These are phyloP conservation scores for Collybiopsis luxurians DNA, from an alignment of 768 basidiomycete genomes.

Conservation along the genomic window DNA sequence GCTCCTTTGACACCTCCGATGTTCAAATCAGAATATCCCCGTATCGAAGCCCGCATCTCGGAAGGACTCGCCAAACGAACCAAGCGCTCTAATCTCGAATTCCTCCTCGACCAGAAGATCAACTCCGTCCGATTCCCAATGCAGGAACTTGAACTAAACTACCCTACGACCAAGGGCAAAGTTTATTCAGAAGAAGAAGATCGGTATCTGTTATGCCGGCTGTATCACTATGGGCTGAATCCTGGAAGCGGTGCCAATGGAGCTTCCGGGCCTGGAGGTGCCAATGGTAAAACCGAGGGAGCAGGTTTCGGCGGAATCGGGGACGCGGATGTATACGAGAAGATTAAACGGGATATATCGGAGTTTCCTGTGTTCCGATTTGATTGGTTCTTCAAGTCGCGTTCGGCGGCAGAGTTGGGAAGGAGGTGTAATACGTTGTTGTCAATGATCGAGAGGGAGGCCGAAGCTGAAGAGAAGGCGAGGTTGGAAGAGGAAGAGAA, in stretches of 20 bases:
- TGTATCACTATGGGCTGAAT: conserved; percentile 89
- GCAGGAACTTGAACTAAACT: conserved; percentile 95
- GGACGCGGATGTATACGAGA: conserved; percentile 83
- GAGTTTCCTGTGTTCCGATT: conserved; percentile 98
- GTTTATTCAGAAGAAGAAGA: conserved; percentile 98
- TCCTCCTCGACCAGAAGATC: conserved; percentile 81
- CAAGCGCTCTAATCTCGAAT: conserved; percentile 78
- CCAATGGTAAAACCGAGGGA: background rate
- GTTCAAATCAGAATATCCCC: conserved; percentile 59
- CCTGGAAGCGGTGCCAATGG: conserved; percentile 16
- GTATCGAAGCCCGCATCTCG: conserved; percentile 78
- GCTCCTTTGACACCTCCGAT: background rate
- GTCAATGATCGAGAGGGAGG: conserved; percentile 92
- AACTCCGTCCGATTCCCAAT: conserved; percentile 83
- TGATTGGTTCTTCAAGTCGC: conserved; percentile 97
- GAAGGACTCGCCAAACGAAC: conserved; percentile 90
- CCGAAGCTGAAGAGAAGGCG: conserved; percentile 34
- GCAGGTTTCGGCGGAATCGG: background rate
- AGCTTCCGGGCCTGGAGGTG: background rate
- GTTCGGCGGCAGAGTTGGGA: conserved; percentile 85
- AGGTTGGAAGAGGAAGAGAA: conserved; percentile 61
- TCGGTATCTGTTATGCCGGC: conserved; percentile 85
- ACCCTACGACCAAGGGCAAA: conserved; percentile 95
- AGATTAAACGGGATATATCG: conserved; percentile 93
- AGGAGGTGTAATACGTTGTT: conserved; percentile 85